Conservation (phyloP, 371 early-diverging fungal genomes). For the Lichtheimia hyalospora region DNA sequence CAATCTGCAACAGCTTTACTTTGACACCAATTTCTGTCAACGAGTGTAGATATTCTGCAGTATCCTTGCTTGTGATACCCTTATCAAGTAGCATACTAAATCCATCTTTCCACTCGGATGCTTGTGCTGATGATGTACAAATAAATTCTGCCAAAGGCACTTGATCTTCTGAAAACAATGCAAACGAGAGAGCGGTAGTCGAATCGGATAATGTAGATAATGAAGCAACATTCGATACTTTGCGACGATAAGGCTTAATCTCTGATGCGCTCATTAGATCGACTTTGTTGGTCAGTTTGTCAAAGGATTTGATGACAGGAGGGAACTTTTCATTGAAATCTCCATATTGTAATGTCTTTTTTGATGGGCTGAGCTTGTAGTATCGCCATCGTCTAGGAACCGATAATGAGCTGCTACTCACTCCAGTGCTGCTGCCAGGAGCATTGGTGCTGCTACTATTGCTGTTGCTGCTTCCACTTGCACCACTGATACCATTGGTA, state of each 20-base stretch:
- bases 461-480: not conserved
- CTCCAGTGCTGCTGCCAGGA: not conserved
- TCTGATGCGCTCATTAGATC: slow-evolving; percentile 58
- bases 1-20: slow-evolving; percentile 67
- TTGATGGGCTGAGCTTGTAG: slow-evolving; percentile 65
- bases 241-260: slow-evolving; percentile 45
- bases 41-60: slow-evolving; percentile 61
- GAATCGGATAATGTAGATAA: not conserved
- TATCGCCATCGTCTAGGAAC: slow-evolving; percentile 53
- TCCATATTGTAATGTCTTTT: slow-evolving; percentile 62
- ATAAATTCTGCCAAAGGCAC: slow-evolving; percentile 59
- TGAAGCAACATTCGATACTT: slow-evolving; percentile 11
- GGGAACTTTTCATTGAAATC: slow-evolving; percentile 62
- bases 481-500: not conserved
- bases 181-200: slow-evolving; percentile 29
- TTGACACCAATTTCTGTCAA: slow-evolving; percentile 73
- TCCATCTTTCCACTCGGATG: slow-evolving; percentile 82
- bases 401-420: too few relatives aligned
- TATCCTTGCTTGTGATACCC: slow-evolving; percentile 63
- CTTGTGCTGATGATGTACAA: slow-evolving; percentile 52
- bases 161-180: slow-evolving; percentile 46
- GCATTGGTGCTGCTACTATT: not conserved
- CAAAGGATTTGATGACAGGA: slow-evolving; percentile 25
- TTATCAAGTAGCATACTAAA: slow-evolving; percentile 73
- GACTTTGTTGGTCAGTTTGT: slow-evolving; percentile 45